Base-by-base conservation (phyloP, 805 yeast genomes). In the Saccharomycopsis fodiens region DNA sequence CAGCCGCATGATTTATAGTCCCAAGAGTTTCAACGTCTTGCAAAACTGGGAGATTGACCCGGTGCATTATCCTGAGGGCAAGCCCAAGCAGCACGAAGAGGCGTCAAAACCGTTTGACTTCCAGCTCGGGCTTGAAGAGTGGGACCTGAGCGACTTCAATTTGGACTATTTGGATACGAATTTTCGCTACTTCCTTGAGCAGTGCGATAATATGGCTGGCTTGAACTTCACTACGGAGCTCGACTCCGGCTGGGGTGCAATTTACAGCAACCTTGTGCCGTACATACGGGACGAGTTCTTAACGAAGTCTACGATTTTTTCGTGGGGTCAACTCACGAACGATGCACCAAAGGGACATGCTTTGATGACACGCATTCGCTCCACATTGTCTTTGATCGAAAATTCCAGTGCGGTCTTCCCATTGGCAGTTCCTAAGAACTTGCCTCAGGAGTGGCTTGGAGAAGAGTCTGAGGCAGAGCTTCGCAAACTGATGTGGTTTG, bases 181-280 rank as follows among this genome's bases (percentile, higher is more conserved):
- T 3, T 74, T 88, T 45, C 69, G 96, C 45, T 61, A 65, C 1
- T 63, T 73, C 35, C 57, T 93, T 12, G 98, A 91, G 57, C 73
- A 76, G 49, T 79, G 93, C 58, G 97, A 93, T 59, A 61, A 67
- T 22, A 57, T 89, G 16, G 75, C 73, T 45, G 96, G 96, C 0
- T 47, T 93, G 7, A 84, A 83, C 53, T 41, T 85, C 0, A 56
- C 80, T 2, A 73, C 83, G 0, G 96, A 88, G 43, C 53, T 81
- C 2, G 95, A 85, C 57, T 70, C 77, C 19, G 84, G 82, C 0
- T 91, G 97, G 97, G 82, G 87, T 41, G 95, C 95, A 0, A 78
- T 84, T 54, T 61, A 85, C 3, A 59, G 64, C 35, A 68, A 69
- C 39, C 53, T 79, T 51, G 47, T 88, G 20, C 55, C 63, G n/a